Base-by-base conservation (phyloP, 495 filamentous ascomycete genomes). In the Copromyces sp. region DNA sequence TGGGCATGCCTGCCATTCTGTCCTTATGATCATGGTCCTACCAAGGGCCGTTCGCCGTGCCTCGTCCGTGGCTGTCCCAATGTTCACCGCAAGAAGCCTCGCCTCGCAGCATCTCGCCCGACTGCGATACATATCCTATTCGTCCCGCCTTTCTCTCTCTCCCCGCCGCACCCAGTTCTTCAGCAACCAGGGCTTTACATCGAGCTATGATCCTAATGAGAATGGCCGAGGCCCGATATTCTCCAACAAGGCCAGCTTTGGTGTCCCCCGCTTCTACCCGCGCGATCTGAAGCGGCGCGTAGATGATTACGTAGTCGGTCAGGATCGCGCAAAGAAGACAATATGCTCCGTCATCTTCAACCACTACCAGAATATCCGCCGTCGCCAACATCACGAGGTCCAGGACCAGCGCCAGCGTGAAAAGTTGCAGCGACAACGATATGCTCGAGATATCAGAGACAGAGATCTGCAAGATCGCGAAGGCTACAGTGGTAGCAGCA, bases 291-390 rank as follows among this genome's bases (percentile, higher is more conserved):
- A 98, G 82, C 87, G 93, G 75, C 92, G 97, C 78, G 89, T 98
- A 12, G 96, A 99, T 78, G 91, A 95, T 78, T 98, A 93, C 80
- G 95, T 99, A 8, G 95, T 99, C 7, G 96, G 96, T 32, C 95
- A 99, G 79, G 92, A 97, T 76, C 90, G 93, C 69, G 93, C 95
- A n/a, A 99, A 98, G 86, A 95, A 95, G 80, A 91, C 94, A 35
- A 87, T 98, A 69, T 95, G 93, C 74, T 91, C 94, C 12, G 93
- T 94, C 4, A 92, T 99, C n/a, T 98, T 94, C 81, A 97, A 98
- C 82, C 95, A 99, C 77, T 98, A 97, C 79, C 94, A 97, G 82
- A 87, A 91, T 44, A 88, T 97, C 73, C 90, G 92, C 73, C 92
- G 97, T 76, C 77, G 93, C 69, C 84, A 93, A 68, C 87, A 91